Percentiles rank a stretch among this genome's conserved stretches.
These are phyloP conservation scores for Cryptococcus sp. DNA, from an alignment of 1,284 basidiomycete genomes.

Conservation along the genomic window DNA sequence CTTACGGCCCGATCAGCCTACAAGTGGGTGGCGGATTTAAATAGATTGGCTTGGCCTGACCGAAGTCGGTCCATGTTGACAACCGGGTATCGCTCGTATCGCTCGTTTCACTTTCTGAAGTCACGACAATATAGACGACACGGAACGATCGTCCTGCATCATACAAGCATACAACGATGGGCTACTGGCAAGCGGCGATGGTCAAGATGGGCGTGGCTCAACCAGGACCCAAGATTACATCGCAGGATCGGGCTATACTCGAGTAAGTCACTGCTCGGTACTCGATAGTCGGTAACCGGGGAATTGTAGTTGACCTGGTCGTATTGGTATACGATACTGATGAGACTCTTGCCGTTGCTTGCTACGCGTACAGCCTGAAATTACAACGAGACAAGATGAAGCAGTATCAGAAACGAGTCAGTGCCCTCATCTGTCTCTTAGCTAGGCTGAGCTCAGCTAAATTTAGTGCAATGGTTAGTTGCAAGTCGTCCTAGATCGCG, in stretches of 20 bases:
- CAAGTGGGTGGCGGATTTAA: too few relatives aligned
- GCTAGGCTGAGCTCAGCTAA: too few relatives aligned
- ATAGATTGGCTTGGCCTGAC: too few relatives aligned
- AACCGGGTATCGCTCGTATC: too few relatives aligned
- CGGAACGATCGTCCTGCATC: background rate
- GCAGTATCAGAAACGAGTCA: constrained; percentile 91
- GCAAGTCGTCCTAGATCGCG: constrained; percentile 79
- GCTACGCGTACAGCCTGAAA: constrained; percentile 67
- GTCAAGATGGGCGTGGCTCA: constrained; percentile 59
- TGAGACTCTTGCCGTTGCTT: constrained; percentile 16
- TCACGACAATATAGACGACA: too few relatives aligned
- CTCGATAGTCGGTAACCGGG: background rate
- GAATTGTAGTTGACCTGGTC: too few relatives aligned
- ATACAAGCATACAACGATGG: constrained; percentile 30
- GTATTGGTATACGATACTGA: background rate
- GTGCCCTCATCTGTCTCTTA: constrained; percentile 22
- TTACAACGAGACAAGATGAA: constrained; percentile 91
- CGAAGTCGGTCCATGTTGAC: too few relatives aligned
- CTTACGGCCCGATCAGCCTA: too few relatives aligned
- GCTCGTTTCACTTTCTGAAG: too few relatives aligned
- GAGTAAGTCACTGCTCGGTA: constrained; percentile 63
- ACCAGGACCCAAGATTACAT: constrained; percentile 83
- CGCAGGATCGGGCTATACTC: constrained; percentile 88
- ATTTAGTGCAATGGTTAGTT: constrained; percentile 62
- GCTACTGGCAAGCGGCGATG: constrained; percentile 40